phyloP scores from a whole-genome alignment of 2,329 filamentous ascomycete species.

The Aureobasidium mangrovei region DNA sequence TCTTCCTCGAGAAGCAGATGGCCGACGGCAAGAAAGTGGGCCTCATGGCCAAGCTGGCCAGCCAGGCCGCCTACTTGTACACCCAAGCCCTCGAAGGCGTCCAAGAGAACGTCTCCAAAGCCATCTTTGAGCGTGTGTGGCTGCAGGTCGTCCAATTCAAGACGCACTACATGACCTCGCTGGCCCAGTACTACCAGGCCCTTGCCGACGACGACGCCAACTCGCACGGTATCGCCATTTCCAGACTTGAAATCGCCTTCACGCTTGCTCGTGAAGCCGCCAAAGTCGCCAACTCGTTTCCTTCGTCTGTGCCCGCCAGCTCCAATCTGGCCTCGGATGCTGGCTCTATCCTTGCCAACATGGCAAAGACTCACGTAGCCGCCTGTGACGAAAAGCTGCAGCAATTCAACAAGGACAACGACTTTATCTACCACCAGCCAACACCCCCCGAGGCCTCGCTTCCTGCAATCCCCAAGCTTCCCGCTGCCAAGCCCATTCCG shows the following conservation, averaged over 20 bases:
- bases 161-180: constrained; percentile 68
- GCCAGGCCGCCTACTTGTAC: constrained; percentile 83
- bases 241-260: constrained; percentile 74
- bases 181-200: constrained; percentile 91
- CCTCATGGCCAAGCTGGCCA: constrained; percentile 83
- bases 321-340: constrained; percentile 80
- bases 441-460: constrained; percentile 80
- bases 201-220: constrained; percentile 83
- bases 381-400: constrained; percentile 72
- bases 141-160: constrained; percentile 74
- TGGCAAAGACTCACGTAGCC: constrained; percentile 72
- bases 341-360: constrained; percentile 62
- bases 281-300: constrained; percentile 69
- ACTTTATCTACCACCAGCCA: constrained; percentile 94
- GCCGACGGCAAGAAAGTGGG: constrained; percentile 87
- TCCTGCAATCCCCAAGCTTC: constrained; percentile 75
- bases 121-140: constrained; percentile 93
- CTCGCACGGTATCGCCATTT: constrained; percentile 76
- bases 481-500: constrained; percentile 92
- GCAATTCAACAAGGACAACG: constrained; percentile 81
- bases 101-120: constrained; percentile 84
- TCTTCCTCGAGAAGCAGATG: constrained; percentile 94
- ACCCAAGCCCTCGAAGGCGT: constrained; percentile 79
- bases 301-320: constrained; percentile 65
- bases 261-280: constrained; percentile 68